These are phyloP conservation scores for Phaeosphaeriaceae sp. DNA, from an alignment of 2,329 filamentous ascomycete genomes.

Conservation along the genomic window DNA sequence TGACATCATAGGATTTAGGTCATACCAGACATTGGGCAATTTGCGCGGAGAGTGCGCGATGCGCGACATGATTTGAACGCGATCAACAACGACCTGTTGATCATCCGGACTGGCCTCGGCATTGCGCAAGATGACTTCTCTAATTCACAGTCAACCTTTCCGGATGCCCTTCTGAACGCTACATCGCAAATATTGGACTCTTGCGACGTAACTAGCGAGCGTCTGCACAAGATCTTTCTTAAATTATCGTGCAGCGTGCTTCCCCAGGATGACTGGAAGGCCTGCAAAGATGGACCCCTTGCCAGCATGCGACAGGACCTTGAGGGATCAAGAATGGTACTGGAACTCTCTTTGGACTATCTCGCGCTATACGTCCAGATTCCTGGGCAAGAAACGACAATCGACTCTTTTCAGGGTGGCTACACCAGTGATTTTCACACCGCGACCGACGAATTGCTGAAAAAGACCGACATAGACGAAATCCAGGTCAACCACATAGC, in stretches of 20 bases:
- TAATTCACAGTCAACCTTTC: constrained; percentile 20
- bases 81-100: constrained; percentile 40
- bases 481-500: constrained; percentile 33
- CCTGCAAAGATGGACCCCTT: constrained; percentile 23
- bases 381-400: constrained; percentile 24
- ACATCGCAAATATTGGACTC: constrained; percentile 38
- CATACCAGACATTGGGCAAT: constrained; percentile 36
- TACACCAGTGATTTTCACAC: constrained; percentile 23
- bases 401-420: constrained; percentile 25
- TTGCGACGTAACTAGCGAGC: constrained; percentile 34
- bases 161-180: constrained; percentile 32
- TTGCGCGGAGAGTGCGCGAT: constrained; percentile 41
- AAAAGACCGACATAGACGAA: constrained; percentile 33
- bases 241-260: constrained; percentile 33
- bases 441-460: constrained; percentile 29
- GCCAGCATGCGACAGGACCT: constrained; percentile 30
- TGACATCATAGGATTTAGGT: constrained; percentile 28
- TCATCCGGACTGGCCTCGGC: constrained; percentile 40
- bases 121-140: constrained; percentile 44
- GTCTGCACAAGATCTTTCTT: constrained; percentile 37
- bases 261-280: constrained; percentile 31
- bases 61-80: constrained; percentile 41
- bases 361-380: constrained; percentile 37
- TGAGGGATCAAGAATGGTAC: constrained; percentile 31
- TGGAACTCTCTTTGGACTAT: constrained; percentile 41